Base-by-base conservation (phyloP, 371 early-diverging fungal genomes). In the Cladochytrium tenue region DNA sequence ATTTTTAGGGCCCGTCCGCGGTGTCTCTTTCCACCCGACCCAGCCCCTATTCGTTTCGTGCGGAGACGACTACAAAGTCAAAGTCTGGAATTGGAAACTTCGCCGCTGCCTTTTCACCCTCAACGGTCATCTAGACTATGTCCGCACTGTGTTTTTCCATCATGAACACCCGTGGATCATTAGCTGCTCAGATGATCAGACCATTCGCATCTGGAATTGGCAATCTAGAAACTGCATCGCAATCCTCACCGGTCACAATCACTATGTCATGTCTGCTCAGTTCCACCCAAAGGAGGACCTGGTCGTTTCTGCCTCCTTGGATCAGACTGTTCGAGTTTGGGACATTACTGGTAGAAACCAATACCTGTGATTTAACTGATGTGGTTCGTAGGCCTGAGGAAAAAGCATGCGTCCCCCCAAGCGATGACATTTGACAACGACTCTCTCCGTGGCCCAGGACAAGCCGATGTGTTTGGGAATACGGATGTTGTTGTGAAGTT, bases 201-300 rank as follows among this genome's bases (percentile, higher is more conserved):
- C 99, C 23, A 95, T 99, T 68, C 92, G 98, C 66, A 95, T 99
- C 63, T 99, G 97, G 97, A 99, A 99, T 84, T 99, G 98, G 95
- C 97, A 98, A 80, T 95, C 96, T n/a, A 86, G 98, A 61, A 93
- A 90, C 76, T 95, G 96, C 76, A 92, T 99, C 59, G 93, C 95
- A 36, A 93, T 96, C 53, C 85, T 99, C 58, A 95, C 98, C 2
- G 99, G 99, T 1, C 99, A 98, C 80, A 96, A 95, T 71, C 98
- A 99, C 80, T 99, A 99, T 79, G 98, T 99, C n/a, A 99, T 99
- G 99, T 89, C 90, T 63, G 99, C 97, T 2, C 90, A 91, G 74
- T 99, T 99, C 85, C 95, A 99, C 72, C 96, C 96, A 51, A 94
- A 91, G 68, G 94, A 96, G 32, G 94, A 97, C 66, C 78, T 97